phyloP scores from a whole-genome alignment of 106 monocot genomes.

The Alisma plantagoaquatica region DNA sequence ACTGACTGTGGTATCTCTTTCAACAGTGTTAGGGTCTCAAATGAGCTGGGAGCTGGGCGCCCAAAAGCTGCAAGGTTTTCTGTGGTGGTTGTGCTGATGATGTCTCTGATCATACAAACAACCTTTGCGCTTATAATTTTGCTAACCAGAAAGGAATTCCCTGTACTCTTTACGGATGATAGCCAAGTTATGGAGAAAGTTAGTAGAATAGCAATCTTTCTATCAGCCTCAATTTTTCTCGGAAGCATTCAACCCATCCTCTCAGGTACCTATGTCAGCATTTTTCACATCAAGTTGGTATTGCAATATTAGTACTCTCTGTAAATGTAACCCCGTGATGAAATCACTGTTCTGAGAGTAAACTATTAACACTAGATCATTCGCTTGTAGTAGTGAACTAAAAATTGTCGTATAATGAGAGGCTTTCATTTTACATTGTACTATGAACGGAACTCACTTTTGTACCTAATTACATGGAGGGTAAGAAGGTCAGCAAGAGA shows the following conservation, averaged over 20 bases:
- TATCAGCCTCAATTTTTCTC: conserved; percentile 12
- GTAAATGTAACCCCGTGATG: no score
- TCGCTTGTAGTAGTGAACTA: no score
- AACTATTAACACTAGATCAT: no score
- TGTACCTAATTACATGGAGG: no score
- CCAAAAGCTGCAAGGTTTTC: conserved; percentile 30
- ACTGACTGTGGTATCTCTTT: background rate
- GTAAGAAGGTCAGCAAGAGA: no score
- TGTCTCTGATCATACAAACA: conserved; percentile 18
- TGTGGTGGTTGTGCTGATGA: conserved; percentile 11
- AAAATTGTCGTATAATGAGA: no score
- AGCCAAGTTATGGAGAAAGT: conserved; percentile 13
- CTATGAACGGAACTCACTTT: no score
- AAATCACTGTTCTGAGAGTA: no score
- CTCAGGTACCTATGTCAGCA: conserved; percentile 15
- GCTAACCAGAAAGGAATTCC: conserved; percentile 11
- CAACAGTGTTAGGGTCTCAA: conserved; percentile 29
- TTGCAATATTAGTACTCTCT: no score
- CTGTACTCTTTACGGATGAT: conserved; percentile 16
- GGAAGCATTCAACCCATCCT: conserved; percentile 23
- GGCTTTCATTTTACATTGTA: no score
- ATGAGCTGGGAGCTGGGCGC: conserved; percentile 34
- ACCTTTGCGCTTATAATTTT: conserved; percentile 16
- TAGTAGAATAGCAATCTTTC: conserved; percentile 6
- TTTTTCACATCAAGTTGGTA: no score